phyloP scores from a whole-genome alignment of 2,329 filamentous ascomycete genomes.

The Trichoderma guizhouense region DNA sequence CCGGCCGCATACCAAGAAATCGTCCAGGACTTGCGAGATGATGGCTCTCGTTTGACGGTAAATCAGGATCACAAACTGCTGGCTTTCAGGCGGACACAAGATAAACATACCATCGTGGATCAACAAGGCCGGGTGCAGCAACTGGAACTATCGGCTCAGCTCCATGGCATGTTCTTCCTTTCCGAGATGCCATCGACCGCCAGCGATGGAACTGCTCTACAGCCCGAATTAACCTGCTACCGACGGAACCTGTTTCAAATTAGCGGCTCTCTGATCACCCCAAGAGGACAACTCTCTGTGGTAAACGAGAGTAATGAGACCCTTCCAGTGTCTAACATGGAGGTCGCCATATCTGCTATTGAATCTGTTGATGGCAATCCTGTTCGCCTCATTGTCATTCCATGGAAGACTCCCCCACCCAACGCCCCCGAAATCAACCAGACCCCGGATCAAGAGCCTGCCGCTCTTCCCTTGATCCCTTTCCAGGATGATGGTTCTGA shows the following conservation, averaged over 20 bases:
- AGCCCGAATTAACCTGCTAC: constrained; percentile 91
- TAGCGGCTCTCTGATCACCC: constrained; percentile 80
- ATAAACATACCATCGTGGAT: constrained; percentile 60
- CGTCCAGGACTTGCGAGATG: constrained; percentile 58
- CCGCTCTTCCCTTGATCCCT: constrained; percentile 70
- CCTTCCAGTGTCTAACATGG: constrained; percentile 75
- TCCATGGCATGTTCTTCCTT: constrained; percentile 86
- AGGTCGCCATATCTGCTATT: constrained; percentile 85
- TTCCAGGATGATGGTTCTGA: constrained; percentile 60
- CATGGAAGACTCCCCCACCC: constrained; percentile 92
- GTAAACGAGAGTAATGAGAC: constrained; percentile 81
- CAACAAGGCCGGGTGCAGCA: constrained; percentile 58
- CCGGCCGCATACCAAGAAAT: constrained; percentile 58
- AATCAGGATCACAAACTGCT: constrained; percentile 61
- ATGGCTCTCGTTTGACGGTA: constrained; percentile 54
- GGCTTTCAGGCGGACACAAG: constrained; percentile 54
- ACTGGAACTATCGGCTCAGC: constrained; percentile 65
- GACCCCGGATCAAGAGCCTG: constrained; percentile 76
- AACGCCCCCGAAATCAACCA: constrained; percentile 66
- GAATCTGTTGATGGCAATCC: constrained; percentile 92
- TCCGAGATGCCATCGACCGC: constrained; percentile 70
- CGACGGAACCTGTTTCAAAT: constrained; percentile 95
- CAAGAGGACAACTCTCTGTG: constrained; percentile 73
- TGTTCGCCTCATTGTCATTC: constrained; percentile 92
- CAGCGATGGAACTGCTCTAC: constrained; percentile 55